Base-by-base conservation (phyloP, 352 stramenopile species). In the Phytophthora meadii region DNA sequence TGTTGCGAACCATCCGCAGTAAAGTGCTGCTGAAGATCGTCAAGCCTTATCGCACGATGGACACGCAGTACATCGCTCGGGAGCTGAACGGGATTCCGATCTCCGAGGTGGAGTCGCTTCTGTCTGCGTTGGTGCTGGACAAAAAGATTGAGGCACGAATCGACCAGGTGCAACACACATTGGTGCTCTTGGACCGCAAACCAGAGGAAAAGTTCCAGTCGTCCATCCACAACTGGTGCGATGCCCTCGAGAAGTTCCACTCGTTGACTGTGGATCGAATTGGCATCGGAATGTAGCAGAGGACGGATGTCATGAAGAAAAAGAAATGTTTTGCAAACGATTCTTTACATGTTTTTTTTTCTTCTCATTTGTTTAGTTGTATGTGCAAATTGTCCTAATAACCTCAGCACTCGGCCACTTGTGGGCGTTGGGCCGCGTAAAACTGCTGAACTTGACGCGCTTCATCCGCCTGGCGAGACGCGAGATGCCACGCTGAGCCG, bases 1-100 rank as follows among this genome's bases (percentile, higher is more conserved):
- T 99, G 42, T 64, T 98, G 19, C 86, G 89, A 19, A 98, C 95
- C 4, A 98, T 99, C 70, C 88, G 96, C 15, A 97, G 84, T 61
- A 97, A 98, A 72, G 96, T 99, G 42, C 74, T 98, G 52, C 74
- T 97, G 28, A 95, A 95, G 58, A 93, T 98, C 44, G 90, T 99
- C 68, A 94, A 90, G 44, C 95, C 95, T 1, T 99, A 98, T 68
- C 89, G 92, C 24, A 88, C 87, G n/a, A 97, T 98, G 77, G 90
- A 94, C 42, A 88, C 97, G 6, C 56, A 72, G 30, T 97, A 97
- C 65, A 97, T 99, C 60, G 87, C 95, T 9, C 79, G 79, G 6
- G 93, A 98, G 74, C 75, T 99, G 5, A 98, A 98, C 46, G 84
- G 75, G 54, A 97, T 99, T 63, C 79, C 89, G 3, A 70, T 97